Evolutionary conservation across 2,329 filamentous ascomycete species (phyloP), one percentile per base, ranked within the genome.

Genomic region (Pyrenophora teres): DNA sequence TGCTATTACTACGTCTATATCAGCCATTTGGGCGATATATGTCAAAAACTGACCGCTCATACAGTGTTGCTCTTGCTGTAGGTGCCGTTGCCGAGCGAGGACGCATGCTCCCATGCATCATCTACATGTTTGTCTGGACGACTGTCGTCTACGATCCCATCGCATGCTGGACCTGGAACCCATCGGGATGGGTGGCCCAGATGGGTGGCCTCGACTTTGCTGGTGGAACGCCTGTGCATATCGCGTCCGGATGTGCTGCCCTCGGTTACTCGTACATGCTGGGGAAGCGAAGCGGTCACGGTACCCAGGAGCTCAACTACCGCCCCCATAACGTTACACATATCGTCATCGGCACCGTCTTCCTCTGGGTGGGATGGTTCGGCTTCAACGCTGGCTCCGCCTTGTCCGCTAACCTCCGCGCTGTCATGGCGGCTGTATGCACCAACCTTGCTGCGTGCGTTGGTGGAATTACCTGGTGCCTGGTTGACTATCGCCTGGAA

Each of bases 281-380:
- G 50, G 92, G 92, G 67, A 94, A 92, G 77, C 83, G 90, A 57
- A 82, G 87, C 55, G 91, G 91, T 18, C 90, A 95, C 71, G 89
- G 90, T 42, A 95, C 90, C 23, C 87, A 92, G 69, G 90, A 93
- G 73, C 81, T 96, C 64, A 95, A 95, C 77, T 96, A 93, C 75
- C 88, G 92, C 43, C 92, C 92, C 8, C 92, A 96, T 78, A 96
- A 96, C 66, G 90, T 95, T 40, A 94, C 91, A 3, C 90, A 95
- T 72, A 92, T 96, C 62, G 90, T 96, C 45, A 88, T 95, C 49
- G 92, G 92, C 25, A 96, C 92, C 3, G 90, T 96, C 40, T 96
- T 96, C 77, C 85, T 96, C 13, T 96, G 92, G 91, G 89, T 96
- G 13, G 92, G 92, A 46, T 96, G 91, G 92, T 95, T 96, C 68